These are phyloP conservation scores for Parasitella parasitica DNA, from an alignment of 371 early-diverging fungal genomes.

Conservation along the genomic window DNA sequence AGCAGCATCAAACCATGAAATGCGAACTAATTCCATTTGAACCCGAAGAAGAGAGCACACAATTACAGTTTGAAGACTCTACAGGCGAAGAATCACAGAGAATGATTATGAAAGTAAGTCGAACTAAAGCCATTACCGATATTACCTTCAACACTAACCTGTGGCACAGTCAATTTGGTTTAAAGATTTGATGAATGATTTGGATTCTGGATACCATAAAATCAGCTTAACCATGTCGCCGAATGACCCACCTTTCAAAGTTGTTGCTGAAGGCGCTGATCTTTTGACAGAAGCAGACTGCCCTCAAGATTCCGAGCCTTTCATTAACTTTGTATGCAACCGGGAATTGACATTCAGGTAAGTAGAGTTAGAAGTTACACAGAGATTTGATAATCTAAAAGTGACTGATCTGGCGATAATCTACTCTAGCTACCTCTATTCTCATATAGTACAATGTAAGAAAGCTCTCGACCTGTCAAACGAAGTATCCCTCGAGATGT, in stretches of 20 bases:
- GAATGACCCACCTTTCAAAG: conserved; percentile 24
- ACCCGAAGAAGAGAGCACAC: conserved; percentile 30
- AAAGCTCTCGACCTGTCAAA: conserved; percentile 36
- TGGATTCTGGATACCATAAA: conserved; percentile 28
- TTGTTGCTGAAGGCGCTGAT: conserved; percentile 25
- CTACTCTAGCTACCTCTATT: conserved; percentile 34
- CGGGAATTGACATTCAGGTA: conserved; percentile 30
- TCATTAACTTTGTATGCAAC: conserved; percentile 32
- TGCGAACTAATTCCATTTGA: conserved; percentile 32
- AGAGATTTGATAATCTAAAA: conserved; percentile 18
- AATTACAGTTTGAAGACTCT: conserved; percentile 15
- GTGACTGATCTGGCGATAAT: conserved; percentile 4
- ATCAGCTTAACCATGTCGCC: conserved; percentile 36
- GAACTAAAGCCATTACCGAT: too few species aligned
- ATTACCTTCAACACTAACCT: neutral
- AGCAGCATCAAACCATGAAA: conserved; percentile 4
- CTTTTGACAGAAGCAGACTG: conserved; percentile 27
- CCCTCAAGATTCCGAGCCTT: conserved; percentile 32
- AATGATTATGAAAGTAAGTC: conserved; percentile 31
- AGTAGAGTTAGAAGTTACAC: conserved; percentile 3
- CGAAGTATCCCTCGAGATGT: conserved; percentile 37
- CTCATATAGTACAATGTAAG: conserved; percentile 31
- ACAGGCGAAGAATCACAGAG: conserved; percentile 9
- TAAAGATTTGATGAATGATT: conserved; percentile 30
- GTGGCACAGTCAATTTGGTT: conserved; percentile 29